Conservation (phyloP, 2,329 filamentous ascomycete species). For the Exophiala calicioides region DNA sequence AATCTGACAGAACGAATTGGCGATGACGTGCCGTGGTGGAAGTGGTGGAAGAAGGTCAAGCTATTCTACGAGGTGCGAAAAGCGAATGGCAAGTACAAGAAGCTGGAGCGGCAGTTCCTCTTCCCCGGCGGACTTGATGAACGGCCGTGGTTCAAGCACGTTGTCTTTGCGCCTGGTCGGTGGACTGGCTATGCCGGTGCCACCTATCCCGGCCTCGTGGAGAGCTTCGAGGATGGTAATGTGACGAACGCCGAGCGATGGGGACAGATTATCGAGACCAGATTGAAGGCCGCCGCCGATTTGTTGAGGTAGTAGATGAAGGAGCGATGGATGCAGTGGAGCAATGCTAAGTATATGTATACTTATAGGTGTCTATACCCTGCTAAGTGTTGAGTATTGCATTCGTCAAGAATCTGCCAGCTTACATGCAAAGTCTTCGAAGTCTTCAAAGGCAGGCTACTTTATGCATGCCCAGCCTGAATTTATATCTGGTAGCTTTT, state of each 20-base stretch:
- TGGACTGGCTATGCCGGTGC: slow-evolving; percentile 89
- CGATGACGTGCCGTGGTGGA: slow-evolving; percentile 72
- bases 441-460: too few relatives aligned
- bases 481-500: too few relatives aligned
- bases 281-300: slow-evolving; percentile 30
- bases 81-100: slow-evolving; percentile 81
- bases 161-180: slow-evolving; percentile 85
- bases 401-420: too few relatives aligned
- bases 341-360: too few relatives aligned
- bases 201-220: slow-evolving; percentile 65
- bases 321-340: background rate
- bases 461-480: too few relatives aligned
- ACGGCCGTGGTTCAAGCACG: slow-evolving; percentile 90
- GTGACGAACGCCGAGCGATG: slow-evolving; percentile 42
- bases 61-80: slow-evolving; percentile 64
- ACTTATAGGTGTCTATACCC: too few relatives aligned
- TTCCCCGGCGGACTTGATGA: slow-evolving; percentile 71
- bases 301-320: slow-evolving; percentile 23
- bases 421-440: too few relatives aligned
- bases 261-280: slow-evolving; percentile 34
- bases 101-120: slow-evolving; percentile 77
- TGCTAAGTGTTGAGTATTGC: too few relatives aligned
- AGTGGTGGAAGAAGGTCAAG: slow-evolving; percentile 66
- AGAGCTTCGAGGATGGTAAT: slow-evolving; percentile 58
- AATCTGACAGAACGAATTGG: slow-evolving; percentile 49